Conservation (phyloP, 257 asterid species). For the Lycium ferocissimum region DNA sequence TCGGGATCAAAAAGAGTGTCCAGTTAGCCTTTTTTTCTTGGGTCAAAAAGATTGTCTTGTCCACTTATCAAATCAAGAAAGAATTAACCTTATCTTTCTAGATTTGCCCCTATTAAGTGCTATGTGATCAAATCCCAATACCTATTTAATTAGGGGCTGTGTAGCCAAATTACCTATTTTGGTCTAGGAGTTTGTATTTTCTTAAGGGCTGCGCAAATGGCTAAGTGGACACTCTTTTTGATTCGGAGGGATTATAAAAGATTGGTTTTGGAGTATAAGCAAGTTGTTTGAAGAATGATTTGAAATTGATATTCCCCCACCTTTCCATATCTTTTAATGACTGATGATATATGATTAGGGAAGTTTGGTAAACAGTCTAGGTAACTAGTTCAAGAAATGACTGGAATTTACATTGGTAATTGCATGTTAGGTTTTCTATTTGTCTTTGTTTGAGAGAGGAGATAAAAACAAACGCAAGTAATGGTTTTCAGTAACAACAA, state of each 20-base stretch:
- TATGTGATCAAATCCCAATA: too few species aligned
- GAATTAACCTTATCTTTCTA: too few species aligned
- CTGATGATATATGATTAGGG: neutral
- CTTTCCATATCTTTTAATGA: neutral
- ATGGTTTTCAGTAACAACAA: neutral
- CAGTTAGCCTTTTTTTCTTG: too few species aligned
- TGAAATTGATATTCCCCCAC: neutral
- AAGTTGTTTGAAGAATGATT: neutral
- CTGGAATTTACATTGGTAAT: neutral
- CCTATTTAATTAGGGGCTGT: too few species aligned
- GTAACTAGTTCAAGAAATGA: neutral
- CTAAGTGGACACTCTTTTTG: too few species aligned
- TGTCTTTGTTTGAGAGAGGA: conserved; percentile 3
- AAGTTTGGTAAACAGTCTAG: neutral
- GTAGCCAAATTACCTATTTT: too few species aligned
- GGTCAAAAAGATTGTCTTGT: too few species aligned
- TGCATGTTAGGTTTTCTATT: neutral
- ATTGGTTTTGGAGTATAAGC: neutral
- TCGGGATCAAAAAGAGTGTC: too few species aligned
- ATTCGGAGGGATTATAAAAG: neutral
- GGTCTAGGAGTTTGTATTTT: too few species aligned
- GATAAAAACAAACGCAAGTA: neutral
- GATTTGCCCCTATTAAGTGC: too few species aligned
- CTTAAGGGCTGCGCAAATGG: too few species aligned
- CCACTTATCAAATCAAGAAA: too few species aligned